Percentiles rank a stretch among this genome's conserved stretches.
These are phyloP conservation scores for Hygrophorus pudorinus DNA, from an alignment of 768 basidiomycete species.

Conservation along the genomic window DNA sequence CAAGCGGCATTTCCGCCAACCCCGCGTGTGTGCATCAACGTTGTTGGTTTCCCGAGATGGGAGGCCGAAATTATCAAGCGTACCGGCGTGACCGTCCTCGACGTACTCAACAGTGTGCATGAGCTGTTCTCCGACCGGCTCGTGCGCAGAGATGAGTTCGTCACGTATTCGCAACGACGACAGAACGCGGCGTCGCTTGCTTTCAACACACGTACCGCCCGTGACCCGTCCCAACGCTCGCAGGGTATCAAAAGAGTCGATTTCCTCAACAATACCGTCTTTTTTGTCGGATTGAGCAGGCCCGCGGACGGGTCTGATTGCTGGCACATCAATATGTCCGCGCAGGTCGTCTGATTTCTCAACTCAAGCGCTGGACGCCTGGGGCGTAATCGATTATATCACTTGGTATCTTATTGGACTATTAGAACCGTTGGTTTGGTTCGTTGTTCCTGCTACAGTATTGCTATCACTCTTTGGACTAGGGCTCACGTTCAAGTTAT, in stretches of 20 bases:
- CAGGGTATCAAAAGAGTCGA: conserved; percentile 13
- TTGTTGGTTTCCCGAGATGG: conserved; percentile 8
- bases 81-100: conserved; percentile 11
- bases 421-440: too few species aligned
- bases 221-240: conserved; percentile 4
- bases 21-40: conserved; percentile 2
- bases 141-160: conserved; percentile 10
- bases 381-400: too few species aligned
- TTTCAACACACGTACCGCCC: conserved; percentile 8
- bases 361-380: too few species aligned
- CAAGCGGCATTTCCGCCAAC: conserved; percentile 5
- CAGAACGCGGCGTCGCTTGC: conserved; percentile 4
- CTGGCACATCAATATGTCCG: conserved; percentile 8
- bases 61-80: conserved; percentile 7
- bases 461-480: too few species aligned
- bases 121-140: conserved; percentile 6
- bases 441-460: too few species aligned
- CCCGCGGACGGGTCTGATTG: conserved; percentile 10
- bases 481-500: too few species aligned
- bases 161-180: conserved; percentile 2
- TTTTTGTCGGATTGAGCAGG: conserved; percentile 11
- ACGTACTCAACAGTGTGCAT: conserved; percentile 10
- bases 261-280: conserved; percentile 8
- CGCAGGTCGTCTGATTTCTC: too few species aligned
- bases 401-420: too few species aligned